Evolutionary conservation across 257 asterid species (phyloP), one percentile per base, ranked within the genome.

Genomic region (Lycium barbarum): DNA sequence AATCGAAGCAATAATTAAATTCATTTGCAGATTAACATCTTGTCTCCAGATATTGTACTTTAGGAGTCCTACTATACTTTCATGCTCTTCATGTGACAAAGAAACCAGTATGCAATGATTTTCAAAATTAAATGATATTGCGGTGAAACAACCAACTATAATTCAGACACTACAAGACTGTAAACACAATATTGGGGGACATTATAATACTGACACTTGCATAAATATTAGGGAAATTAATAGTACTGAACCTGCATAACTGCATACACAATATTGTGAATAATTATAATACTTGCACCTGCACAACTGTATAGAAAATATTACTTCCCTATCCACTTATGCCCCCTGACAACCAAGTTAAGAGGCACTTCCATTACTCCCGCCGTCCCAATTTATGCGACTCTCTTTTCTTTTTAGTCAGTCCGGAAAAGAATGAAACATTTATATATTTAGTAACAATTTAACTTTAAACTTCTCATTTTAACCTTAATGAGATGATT

Each of bases 141-240:
- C 17, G 79, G 54, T 70, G 79, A 70, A 70, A 70, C 79, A 54
- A 70, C 4, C 43, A 71, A 71, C 9, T 43, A 18, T 18, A 71
- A 18, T 71, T 13, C 43, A 2, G 61, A 74, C 20, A 74, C 65
- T 22, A 1, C 10, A 58, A 3, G 6, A 40, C 6, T 40, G 33
- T 26, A 26, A 26, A 26, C 33, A 26, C 33, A 26, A 26, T 26
- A 26, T 26, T 26, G 51, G 51, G 12, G 7, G 0, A 59, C 18
- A 59, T 7, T n/a, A n/a, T 18, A 59, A 59, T 59, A 59, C 33
- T n/a, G 66, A 59, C 33, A 59, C 33, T 33, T 1, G 66, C 12
- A 59, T 2, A 59, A 57, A 26, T 59, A 4, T 6, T 26, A 26
- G 33, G 33, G 33, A 26, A 26, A 26, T 26, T 26, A 26, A 26